Conservation (phyloP, 192 early-diverging fungal species). For the Backusella psychrophila region DNA sequence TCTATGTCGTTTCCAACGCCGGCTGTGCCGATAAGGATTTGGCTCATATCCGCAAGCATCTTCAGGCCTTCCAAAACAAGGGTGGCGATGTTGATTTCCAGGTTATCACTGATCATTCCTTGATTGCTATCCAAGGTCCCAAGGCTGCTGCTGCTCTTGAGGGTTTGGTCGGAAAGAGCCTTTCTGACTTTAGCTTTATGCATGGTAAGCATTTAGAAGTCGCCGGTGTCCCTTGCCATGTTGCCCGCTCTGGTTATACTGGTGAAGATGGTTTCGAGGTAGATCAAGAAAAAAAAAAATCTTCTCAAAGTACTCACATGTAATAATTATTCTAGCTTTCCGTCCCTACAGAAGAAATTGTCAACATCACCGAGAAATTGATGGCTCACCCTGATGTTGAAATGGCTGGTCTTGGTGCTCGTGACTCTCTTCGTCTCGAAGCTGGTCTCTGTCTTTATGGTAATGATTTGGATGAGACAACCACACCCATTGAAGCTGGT, state of each 20-base stretch:
- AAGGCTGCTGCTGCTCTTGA: conserved; percentile 71
- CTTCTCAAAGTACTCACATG: background rate
- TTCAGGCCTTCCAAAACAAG: conserved; percentile 77
- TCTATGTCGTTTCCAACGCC: conserved; percentile 96
- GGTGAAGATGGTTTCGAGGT: conserved; percentile 99
- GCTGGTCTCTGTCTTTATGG: conserved; percentile 98
- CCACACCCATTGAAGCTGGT: conserved; percentile 90
- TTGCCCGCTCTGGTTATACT: conserved; percentile 97
- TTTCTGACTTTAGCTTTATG: conserved; percentile 90
- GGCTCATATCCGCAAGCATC: conserved; percentile 79
- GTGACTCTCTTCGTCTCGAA: conserved; percentile 94
- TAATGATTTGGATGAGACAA: conserved; percentile 90
- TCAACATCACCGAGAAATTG: conserved; percentile 64
- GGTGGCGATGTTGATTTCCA: conserved; percentile 89
- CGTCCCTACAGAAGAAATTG: conserved; percentile 71
- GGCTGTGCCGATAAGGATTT: conserved; percentile 97
- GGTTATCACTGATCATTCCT: conserved; percentile 80
- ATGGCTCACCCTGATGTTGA: conserved; percentile 74
- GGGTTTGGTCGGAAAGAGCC: conserved; percentile 50
- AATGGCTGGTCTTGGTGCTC: conserved; percentile 92
- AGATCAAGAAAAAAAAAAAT: conserved; percentile 2
- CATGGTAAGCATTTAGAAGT: conserved; percentile 69
- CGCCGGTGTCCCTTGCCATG: conserved; percentile 76
- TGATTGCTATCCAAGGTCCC: conserved; percentile 93
- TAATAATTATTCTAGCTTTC: conserved; percentile 59